Percentiles rank a stretch among this genome's conserved stretches.
Evolutionary conservation across 371 early-diverging fungal species (phyloP).

Genomic region (Fennellomyces sp.): DNA sequence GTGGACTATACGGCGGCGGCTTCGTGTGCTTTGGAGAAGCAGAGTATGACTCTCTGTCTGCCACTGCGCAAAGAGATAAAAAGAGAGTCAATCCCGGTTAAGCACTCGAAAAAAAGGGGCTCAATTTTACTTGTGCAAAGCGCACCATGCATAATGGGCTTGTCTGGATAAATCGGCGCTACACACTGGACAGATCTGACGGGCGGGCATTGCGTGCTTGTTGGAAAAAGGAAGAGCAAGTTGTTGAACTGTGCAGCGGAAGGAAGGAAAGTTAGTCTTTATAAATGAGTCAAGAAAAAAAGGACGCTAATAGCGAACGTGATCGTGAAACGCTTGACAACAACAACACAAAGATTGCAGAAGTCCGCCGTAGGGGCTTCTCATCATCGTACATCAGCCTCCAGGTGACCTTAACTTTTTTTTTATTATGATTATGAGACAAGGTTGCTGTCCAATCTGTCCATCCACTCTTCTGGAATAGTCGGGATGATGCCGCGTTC

Average conservation of each 20-base stretch:
- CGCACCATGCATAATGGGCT: not conserved
- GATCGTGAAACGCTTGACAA: conserved; percentile 2
- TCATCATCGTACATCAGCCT: conserved; percentile 5
- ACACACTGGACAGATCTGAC: not conserved
- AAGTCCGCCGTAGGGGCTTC: too few relatives aligned
- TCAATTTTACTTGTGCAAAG: conserved; percentile 3
- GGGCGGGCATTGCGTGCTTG: not conserved
- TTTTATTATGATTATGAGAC: conserved; percentile 7
- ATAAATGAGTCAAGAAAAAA: not conserved
- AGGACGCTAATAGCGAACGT: not conserved
- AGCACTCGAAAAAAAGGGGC: too few relatives aligned
- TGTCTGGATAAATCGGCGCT: not conserved
- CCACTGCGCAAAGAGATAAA: not conserved
- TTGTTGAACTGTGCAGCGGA: too few relatives aligned
- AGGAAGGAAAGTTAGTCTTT: too few relatives aligned
- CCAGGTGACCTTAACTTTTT: too few relatives aligned
- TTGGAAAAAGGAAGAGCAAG: not conserved
- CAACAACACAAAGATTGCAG: too few relatives aligned
- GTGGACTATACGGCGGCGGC: not conserved
- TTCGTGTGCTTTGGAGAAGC: too few relatives aligned
- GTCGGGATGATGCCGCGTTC: conserved; percentile 39
- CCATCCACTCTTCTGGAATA: conserved; percentile 56
- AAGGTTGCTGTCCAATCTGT: conserved; percentile 34
- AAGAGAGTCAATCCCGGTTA: too few relatives aligned
- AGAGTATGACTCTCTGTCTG: too few relatives aligned